phyloP scores from a whole-genome alignment of 83 land plant genomes.

The Thuja plicata region DNA sequence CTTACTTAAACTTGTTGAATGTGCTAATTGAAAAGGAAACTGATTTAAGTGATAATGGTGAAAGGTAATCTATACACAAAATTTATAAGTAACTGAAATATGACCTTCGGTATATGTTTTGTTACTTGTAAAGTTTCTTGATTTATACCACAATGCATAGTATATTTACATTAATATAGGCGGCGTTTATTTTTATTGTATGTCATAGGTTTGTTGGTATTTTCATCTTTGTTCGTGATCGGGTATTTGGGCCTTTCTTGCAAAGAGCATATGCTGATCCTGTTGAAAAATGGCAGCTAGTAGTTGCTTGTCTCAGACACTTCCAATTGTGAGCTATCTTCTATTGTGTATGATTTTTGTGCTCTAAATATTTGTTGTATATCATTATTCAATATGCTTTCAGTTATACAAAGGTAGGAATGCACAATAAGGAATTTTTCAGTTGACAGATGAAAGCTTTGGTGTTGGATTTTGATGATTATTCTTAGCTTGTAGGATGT shows the following conservation, averaged over 20 bases:
- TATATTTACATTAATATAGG: neutral
- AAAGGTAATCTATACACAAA: slow-evolving; percentile 49
- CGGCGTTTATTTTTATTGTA: neutral
- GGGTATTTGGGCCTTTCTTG: slow-evolving; percentile 88
- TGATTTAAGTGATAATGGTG: slow-evolving; percentile 78
- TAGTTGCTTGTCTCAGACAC: slow-evolving; percentile 88
- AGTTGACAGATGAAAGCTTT: neutral
- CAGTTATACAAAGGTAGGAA: neutral
- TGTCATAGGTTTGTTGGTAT: slow-evolving; percentile 76
- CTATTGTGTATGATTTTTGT: neutral
- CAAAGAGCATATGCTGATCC: slow-evolving; percentile 95
- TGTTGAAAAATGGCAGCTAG: slow-evolving; percentile 94
- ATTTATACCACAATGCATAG: neutral
- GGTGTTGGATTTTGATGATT: neutral
- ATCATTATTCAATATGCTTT: too few species aligned
- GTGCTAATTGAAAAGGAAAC: slow-evolving; percentile 79
- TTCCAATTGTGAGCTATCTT: slow-evolving; percentile 72
- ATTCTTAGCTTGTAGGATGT: slow-evolving; percentile 54
- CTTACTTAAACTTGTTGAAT: slow-evolving; percentile 87
- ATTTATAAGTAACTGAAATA: neutral
- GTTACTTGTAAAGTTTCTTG: slow-evolving; percentile 3
- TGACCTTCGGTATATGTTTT: neutral
- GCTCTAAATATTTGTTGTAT: neutral
- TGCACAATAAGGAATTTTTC: neutral
- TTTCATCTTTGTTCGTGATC: slow-evolving; percentile 90